Conservation (phyloP, 78 protist genomes). For the Pigoraptor vietnamica region DNA sequence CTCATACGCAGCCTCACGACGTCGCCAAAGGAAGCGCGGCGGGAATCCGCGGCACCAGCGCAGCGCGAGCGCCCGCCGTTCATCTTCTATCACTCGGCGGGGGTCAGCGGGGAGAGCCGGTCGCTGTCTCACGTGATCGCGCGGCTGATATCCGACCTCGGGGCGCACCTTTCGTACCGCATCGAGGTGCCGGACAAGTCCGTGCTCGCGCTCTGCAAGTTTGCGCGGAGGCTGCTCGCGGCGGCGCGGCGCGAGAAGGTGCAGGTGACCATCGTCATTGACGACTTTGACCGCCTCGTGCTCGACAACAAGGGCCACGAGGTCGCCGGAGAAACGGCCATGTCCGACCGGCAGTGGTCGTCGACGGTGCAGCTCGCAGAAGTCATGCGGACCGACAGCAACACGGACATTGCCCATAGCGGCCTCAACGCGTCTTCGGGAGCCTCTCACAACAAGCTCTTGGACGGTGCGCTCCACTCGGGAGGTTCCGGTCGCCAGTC, state of each 20-base stretch:
- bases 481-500: too few relatives aligned
- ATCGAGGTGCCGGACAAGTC: neutral
- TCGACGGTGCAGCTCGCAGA: neutral
- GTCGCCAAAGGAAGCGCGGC: neutral
- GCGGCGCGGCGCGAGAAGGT: neutral
- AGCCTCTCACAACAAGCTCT: too few relatives aligned
- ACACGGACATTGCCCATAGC: neutral
- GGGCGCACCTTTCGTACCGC: neutral
- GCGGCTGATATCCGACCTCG: neutral
- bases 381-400: neutral
- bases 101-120: neutral
- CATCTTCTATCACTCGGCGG: neutral
- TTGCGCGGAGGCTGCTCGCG: neutral
- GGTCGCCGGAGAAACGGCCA: neutral
- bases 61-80: neutral
- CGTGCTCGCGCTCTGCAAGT: neutral
- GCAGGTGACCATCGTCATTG: neutral
- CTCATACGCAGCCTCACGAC: too few relatives aligned
- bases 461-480: too few relatives aligned
- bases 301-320: neutral
- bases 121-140: neutral
- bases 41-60: neutral
- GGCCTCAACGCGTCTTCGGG: too few relatives aligned
- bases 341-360: neutral
- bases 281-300: neutral